Evolutionary conservation across 345 rosid species (phyloP).

Genomic region (Luvunga scandens): DNA sequence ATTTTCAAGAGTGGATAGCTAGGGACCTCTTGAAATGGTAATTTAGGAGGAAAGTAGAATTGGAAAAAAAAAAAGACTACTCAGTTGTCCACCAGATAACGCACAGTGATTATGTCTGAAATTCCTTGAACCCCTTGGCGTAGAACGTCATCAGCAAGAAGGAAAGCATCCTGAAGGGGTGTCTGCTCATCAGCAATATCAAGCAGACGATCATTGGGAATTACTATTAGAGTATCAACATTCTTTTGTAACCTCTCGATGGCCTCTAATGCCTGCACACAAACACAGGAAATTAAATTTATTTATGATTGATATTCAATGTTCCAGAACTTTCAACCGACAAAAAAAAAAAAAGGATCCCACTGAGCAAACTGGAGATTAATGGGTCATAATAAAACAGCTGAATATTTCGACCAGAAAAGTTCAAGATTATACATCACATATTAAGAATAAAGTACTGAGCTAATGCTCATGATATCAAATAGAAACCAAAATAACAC

Average conservation of each 20-base stretch:
- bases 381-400: not conserved
- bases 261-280: constrained; percentile 85
- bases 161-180: constrained; percentile 95
- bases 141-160: constrained; percentile 95
- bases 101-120: constrained; percentile 91
- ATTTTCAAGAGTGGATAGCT: not conserved
- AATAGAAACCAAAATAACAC: constrained; percentile 14
- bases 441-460: too few species aligned
- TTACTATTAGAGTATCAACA: constrained; percentile 93
- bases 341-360: not conserved
- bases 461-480: not conserved
- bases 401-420: not conserved
- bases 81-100: constrained; percentile 20
- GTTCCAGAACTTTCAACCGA: not conserved
- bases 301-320: not conserved
- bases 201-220: constrained; percentile 94
- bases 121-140: constrained; percentile 99
- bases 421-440: not conserved
- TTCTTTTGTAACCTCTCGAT: constrained; percentile 93
- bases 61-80: too few species aligned
- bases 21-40: not conserved
- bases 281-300: not conserved
- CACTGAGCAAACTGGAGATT: not conserved
- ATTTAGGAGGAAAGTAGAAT: not conserved
- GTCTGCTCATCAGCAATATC: constrained; percentile 99